These are phyloP conservation scores for Alloteropsis semialata DNA, from an alignment of 176 grass and related monocot species.

Conservation along the genomic window DNA sequence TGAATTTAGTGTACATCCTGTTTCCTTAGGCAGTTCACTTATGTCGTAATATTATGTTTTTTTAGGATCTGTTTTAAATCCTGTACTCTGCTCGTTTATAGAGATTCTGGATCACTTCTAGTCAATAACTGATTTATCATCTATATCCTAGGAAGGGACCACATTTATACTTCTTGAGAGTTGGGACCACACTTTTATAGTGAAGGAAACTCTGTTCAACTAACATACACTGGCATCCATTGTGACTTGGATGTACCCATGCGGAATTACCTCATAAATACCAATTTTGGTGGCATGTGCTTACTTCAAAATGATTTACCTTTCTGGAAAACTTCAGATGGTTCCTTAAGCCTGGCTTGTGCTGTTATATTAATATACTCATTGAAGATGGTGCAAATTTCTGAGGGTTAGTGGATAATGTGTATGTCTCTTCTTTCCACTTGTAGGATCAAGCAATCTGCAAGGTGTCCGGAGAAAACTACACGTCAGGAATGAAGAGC, in stretches of 20 bases:
- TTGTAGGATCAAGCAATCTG: constrained; percentile 47
- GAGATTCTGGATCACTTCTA: background rate
- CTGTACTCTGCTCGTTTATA: background rate
- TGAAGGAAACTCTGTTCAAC: background rate
- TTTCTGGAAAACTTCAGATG: background rate
- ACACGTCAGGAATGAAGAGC: constrained; percentile 16
- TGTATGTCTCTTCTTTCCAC: background rate
- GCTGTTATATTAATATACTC: background rate
- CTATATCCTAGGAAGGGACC: constrained; percentile 10
- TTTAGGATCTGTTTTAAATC: background rate
- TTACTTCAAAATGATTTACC: background rate
- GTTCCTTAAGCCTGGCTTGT: background rate
- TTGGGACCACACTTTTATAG: constrained; percentile 11
- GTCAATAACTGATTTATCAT: background rate
- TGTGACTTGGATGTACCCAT: constrained; percentile 6
- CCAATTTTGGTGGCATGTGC: background rate
- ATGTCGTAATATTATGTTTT: background rate
- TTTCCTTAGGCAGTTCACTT: background rate
- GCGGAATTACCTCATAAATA: background rate
- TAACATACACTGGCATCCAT: background rate
- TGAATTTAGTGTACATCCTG: background rate
- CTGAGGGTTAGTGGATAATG: background rate
- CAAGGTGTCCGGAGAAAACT: constrained; percentile 29
- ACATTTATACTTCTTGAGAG: background rate
- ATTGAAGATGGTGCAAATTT: background rate